A percentile compares a stretch with the other conserved stretches of the same genome.
These are phyloP conservation scores for Aureobasidium mangrovei DNA, from an alignment of 2,329 filamentous ascomycete species.

Conservation along the genomic window DNA sequence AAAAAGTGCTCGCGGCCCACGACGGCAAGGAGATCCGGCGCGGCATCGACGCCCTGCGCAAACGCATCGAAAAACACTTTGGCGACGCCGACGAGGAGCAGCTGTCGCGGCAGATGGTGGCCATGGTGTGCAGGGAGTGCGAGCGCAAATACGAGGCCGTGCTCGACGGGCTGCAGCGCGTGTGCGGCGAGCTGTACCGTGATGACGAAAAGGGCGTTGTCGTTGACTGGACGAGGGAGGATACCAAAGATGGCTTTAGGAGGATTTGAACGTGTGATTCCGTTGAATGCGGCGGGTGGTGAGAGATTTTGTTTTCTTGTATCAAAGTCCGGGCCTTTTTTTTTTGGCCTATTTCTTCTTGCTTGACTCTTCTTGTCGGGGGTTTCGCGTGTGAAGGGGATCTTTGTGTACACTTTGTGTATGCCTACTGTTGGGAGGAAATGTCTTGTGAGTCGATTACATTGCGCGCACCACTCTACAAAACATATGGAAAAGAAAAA, in stretches of 20 bases:
- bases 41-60: conserved; percentile 81
- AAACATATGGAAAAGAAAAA: too few species aligned
- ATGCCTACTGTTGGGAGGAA: too few species aligned
- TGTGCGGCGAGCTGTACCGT: conserved; percentile 36
- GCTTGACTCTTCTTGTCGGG: too few species aligned
- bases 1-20: conserved; percentile 73
- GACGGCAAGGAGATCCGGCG: conserved; percentile 79
- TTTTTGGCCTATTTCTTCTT: too few species aligned
- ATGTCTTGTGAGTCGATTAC: too few species aligned
- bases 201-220: conserved; percentile 36
- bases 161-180: conserved; percentile 39
- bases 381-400: too few species aligned
- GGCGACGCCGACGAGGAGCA: conserved; percentile 70
- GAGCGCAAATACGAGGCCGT: conserved; percentile 48
- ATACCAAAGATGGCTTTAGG: conserved; percentile 28
- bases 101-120: conserved; percentile 50
- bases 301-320: too few species aligned
- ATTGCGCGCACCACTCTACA: too few species aligned
- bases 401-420: too few species aligned
- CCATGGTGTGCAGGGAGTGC: conserved; percentile 52
- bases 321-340: too few species aligned
- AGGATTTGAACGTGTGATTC: conserved; percentile 15
- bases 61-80: conserved; percentile 95
- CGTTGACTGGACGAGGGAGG: conserved; percentile 29
- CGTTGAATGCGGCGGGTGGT: not conserved